Base-by-base conservation (phyloP, 2,329 filamentous ascomycete genomes). In the Falciphora oryzae region DNA sequence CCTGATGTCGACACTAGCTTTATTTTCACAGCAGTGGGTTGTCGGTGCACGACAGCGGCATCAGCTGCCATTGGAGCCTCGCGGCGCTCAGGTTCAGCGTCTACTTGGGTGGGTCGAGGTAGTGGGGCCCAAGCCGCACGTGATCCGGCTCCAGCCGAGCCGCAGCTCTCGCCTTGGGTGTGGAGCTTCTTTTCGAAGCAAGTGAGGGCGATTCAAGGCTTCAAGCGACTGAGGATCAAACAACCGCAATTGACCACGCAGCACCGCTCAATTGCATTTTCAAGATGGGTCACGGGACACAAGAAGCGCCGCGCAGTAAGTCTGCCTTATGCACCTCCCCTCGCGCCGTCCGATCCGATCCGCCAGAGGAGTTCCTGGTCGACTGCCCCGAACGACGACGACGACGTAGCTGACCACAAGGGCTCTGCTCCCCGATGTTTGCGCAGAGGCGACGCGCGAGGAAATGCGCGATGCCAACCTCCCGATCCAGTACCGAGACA, bases 391-490 rank as follows among this genome's bases (percentile, higher is more conserved):
- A 5, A 18, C 1, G 27, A 16, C 10, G 44, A 31, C n/a, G 2
- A 29, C n/a, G 18, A 22, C n/a, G 29, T 64, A 59, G 22, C 63
- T 64, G 60, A 64, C 59, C 28, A 31, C 53, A 27, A 29, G 8
- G 56, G 74, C 35, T 2, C 22, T 18, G 29, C 8, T 7, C 50
- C 50, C 61, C 44, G 22, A 18, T 25, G 44, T 5, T 50, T 25
- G 8, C 8, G 22, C 44, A 92, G 89, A 85, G 77, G 92, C 92
- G 70, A 92, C 91, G 69, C 87, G 92, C 78, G 89, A 96, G 83
- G 91, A 95, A 79, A 98, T 98, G 94, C 89, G 91, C 75, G 92
- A 92, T 73, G 93, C 93, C 70, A 89, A 87, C 74, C 85, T 98
- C 63, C 94, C 95, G 16, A 79, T 98, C 64, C 85, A 90, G 72